Evolutionary conservation across 2,329 filamentous ascomycete species (phyloP).

Genomic region (Pseudogymnoascus sp.): DNA sequence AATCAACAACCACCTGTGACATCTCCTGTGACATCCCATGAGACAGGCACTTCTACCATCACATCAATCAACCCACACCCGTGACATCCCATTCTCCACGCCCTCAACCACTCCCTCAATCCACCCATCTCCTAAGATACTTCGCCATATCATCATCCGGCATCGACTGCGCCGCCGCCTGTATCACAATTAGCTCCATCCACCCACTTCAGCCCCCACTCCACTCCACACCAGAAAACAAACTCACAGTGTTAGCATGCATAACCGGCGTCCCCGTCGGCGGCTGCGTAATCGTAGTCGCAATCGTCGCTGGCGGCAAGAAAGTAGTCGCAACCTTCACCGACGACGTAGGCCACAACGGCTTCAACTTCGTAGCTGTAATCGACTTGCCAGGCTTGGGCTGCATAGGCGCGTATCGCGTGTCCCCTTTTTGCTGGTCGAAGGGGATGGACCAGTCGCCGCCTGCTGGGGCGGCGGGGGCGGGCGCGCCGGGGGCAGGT

Average conservation of each 20-base stretch:
- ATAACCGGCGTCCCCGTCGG: slow-evolving; percentile 29
- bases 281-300: slow-evolving; percentile 31
- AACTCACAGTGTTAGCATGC: slow-evolving; percentile 30
- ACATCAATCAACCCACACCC: no score
- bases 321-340: slow-evolving; percentile 28
- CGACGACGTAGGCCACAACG: slow-evolving; percentile 30
- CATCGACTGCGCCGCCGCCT: slow-evolving; percentile 25
- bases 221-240: neutral
- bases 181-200: neutral
- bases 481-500: slow-evolving; percentile 3
- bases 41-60: no score
- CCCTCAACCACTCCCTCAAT: slow-evolving; percentile 19
- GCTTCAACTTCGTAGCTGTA: slow-evolving; percentile 30
- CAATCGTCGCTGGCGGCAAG: slow-evolving; percentile 24
- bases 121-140: slow-evolving; percentile 32
- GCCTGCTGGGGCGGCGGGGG: slow-evolving; percentile 13
- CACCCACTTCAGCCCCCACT: slow-evolving; percentile 14
- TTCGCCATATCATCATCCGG: slow-evolving; percentile 30
- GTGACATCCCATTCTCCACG: no score
- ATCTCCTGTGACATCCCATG: neutral
- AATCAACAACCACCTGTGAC: neutral
- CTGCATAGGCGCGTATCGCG: slow-evolving; percentile 35
- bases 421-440: slow-evolving; percentile 29
- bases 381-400: slow-evolving; percentile 30
- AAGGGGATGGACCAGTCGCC: slow-evolving; percentile 27